A percentile compares a stretch with the other conserved stretches of the same genome.
These are phyloP conservation scores for Austroboletus festivus DNA, from an alignment of 768 basidiomycete species.

Conservation along the genomic window DNA sequence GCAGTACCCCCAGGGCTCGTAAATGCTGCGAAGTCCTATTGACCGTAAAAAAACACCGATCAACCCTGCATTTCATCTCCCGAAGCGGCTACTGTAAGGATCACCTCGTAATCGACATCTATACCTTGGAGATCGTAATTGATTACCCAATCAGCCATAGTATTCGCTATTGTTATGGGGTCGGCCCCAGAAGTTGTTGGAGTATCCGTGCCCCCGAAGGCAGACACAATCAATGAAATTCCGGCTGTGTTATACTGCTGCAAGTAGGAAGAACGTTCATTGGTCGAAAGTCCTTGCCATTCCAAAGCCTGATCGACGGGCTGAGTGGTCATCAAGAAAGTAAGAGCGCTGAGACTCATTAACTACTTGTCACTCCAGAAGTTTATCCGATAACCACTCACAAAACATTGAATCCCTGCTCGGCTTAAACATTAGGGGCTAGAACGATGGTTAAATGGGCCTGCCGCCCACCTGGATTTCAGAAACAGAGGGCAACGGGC, in stretches of 20 bases:
- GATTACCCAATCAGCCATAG: constrained; percentile 45
- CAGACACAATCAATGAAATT: constrained; percentile 55
- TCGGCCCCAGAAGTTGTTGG: constrained; percentile 43
- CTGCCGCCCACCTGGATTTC: constrained; percentile 36
- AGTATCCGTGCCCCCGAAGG: constrained; percentile 43
- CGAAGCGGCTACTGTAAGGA: no score
- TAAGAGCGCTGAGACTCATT: constrained; percentile 31
- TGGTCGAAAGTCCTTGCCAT: constrained; percentile 40
- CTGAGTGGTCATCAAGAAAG: constrained; percentile 42
- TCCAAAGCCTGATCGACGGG: constrained; percentile 44
- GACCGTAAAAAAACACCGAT: not conserved
- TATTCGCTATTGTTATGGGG: constrained; percentile 39
- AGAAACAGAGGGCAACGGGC: constrained; percentile 43
- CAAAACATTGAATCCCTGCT: constrained; percentile 37
- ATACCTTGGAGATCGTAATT: constrained; percentile 47
- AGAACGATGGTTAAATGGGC: not conserved
- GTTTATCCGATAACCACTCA: constrained; percentile 9
- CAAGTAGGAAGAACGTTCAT: constrained; percentile 40
- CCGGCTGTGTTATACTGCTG: constrained; percentile 51
- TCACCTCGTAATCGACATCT: constrained; percentile 53
- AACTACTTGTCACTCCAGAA: not conserved
- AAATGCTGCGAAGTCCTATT: constrained; percentile 35
- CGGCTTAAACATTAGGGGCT: not conserved
- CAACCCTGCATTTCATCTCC: not conserved
- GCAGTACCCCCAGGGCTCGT: constrained; percentile 36